Evolutionary conservation across 2,329 filamentous ascomycete species (phyloP), one percentile per base, ranked within the genome.

Genomic region (Zymoseptoria crescenta): DNA sequence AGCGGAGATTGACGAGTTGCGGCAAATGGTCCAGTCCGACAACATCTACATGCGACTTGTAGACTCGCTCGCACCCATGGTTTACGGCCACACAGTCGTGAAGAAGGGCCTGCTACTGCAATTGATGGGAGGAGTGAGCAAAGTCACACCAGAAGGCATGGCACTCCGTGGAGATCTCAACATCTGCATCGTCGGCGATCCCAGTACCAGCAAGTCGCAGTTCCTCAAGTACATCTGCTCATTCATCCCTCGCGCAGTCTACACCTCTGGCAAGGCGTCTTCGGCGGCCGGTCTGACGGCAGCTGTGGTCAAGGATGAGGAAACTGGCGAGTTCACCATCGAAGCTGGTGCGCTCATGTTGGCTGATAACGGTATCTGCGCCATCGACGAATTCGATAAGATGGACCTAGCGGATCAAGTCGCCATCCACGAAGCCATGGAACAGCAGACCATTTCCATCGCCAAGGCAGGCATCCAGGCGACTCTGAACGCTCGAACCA

Each of bases 401-500:
- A 99, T 99, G 94, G 94, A 99, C 70, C 89, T 99, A 62, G 86
- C 80, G 56, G 94, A 99, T 73, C 94, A 99, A 77, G 94, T 99
- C 57, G 94, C 94, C 65, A 99, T 99, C 70, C 94, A 99, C 82
- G 94, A 99, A 84, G 94, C 94, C 60, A 99, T 99, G 94, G 94
- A 99, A 83, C 94, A 99, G 79, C 94, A 99, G 76, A 99, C 94
- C 4, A 99, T 99, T 65, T 96, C 91, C 8, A 99, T 99, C 69
- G 93, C 94, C 61, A 99, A 99, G 77, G 94, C 94, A 4, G 94
- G 94, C 69, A 99, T 99, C 60, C 94, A 99, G 74, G 95, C 94
- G 3, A 99, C 94, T 0, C 83, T 99, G 52, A 99, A 99, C 71
- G 94, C 94, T 2, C 86, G 94, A 57, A 96, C 94, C 0, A 94